Conservation (phyloP, 192 early-diverging fungal species). For the Umbelopsis sp. region DNA sequence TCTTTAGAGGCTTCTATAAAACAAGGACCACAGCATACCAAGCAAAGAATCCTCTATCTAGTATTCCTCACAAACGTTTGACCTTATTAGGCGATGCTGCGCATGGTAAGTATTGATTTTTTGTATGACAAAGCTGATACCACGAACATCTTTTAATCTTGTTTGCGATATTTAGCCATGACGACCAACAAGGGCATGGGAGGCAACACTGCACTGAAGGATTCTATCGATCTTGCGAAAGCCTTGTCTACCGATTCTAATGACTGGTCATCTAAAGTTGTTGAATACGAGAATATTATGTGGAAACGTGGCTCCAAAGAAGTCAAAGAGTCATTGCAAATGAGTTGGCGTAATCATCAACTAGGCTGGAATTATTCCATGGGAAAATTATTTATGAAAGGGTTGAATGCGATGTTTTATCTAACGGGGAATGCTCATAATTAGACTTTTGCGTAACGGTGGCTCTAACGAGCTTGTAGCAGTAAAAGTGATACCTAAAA, state of each 20-base stretch:
- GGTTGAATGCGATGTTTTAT: neutral
- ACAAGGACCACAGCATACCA: conserved; percentile 2
- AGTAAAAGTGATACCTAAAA: too few species aligned
- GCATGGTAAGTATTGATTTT: neutral
- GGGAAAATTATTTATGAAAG: conserved; percentile 20
- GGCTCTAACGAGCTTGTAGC: too few species aligned
- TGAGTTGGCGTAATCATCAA: conserved; percentile 14
- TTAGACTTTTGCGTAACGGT: too few species aligned
- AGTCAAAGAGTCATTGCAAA: conserved; percentile 23
- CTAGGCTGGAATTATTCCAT: conserved; percentile 12
- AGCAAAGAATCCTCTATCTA: neutral
- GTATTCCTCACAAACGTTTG: conserved; percentile 21
- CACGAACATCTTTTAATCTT: too few species aligned
- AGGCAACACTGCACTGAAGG: conserved; percentile 1
- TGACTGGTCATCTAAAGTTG: neutral
- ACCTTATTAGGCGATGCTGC: conserved; percentile 29
- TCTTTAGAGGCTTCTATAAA: conserved; percentile 14
- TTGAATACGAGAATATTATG: neutral
- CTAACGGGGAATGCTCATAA: neutral
- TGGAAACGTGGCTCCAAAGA: conserved; percentile 11
- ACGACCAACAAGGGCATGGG: conserved; percentile 20
- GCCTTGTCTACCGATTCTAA: neutral
- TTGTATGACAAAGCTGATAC: neutral
- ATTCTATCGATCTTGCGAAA: conserved; percentile 15
- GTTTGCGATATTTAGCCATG: neutral